Evolutionary conservation across 306 rosid species (phyloP), one percentile per base, ranked within the genome.

Genomic region (Corylus avellana): DNA sequence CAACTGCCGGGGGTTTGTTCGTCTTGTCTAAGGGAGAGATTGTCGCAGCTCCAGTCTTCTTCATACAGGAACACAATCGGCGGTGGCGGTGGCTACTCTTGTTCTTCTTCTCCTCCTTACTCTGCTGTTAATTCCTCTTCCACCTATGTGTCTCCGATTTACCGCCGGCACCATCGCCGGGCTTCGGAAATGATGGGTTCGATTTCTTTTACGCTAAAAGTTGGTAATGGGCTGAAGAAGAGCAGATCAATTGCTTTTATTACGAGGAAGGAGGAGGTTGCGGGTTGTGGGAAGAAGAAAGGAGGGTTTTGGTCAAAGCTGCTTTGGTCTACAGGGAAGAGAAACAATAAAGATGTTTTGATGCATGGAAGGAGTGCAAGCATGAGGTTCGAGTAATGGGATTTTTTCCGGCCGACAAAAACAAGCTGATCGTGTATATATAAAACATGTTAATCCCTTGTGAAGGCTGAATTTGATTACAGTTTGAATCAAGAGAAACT

Each of bases 241-340:
- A 93, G 98, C 74, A 83, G 86, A 18, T 89, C 97, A 9, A 1
- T 83, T 12, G 89, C 91, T 29, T 73, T 86, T 61, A 77, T 77
- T 46, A 48, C 90, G 22, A 83, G 63, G 81, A 78, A 76, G 13
- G 57, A 58, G 11, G 85, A 78, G n/a, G 51, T 35, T 58, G 80
- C n/a, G 2, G 64, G 72, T 29, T 50, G 73, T 47, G 72, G 73
- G 58, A 74, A 71, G 59, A 85, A 85, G 88, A 87, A 83, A 81
- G 61, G 75, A 39, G 84, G 90, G 57, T 79, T 93, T 77, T 93
- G 97, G 97, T 88, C 92, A 10, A 93, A 86, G 87, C 73, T 91
- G 53, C 75, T 93, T 47, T 74, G 81, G 77, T 72, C 85, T 8
- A 82, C 88, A 61, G 84, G 85, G 81, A 92, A 77, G 83, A 84